Evolutionary conservation across 345 rosid species (phyloP).

Genomic region (Cardamine occulta): DNA sequence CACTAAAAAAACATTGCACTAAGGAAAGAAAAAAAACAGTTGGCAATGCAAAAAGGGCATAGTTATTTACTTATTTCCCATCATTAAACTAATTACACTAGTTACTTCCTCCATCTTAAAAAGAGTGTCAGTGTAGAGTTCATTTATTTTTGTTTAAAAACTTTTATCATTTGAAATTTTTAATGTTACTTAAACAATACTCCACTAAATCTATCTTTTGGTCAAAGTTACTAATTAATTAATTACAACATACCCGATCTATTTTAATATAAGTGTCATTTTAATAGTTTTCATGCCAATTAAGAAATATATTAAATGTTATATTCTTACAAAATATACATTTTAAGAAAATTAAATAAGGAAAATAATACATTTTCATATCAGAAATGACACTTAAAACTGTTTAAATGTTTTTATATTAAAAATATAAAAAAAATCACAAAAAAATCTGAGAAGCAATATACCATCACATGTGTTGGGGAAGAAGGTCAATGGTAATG

Average conservation of each 20-base stretch:
- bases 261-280: background rate
- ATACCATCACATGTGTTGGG: slow-evolving; percentile 35
- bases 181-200: background rate
- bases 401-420: too few relatives aligned
- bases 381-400: too few relatives aligned
- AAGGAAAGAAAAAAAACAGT: background rate
- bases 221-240: background rate
- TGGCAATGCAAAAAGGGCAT: background rate
- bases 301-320: background rate
- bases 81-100: slow-evolving; percentile 14
- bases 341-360: background rate
- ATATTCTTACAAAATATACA: background rate
- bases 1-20: background rate
- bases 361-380: background rate
- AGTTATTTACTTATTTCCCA: background rate
- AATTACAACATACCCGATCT: background rate
- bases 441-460: background rate
- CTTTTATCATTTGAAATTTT: background rate
- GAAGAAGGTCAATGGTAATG: slow-evolving; percentile 40
- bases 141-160: background rate
- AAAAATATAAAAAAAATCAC: too few relatives aligned
- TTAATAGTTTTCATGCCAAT: background rate
- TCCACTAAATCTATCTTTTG: background rate
- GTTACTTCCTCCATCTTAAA: background rate
- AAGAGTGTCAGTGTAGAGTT: slow-evolving; percentile 2